These are phyloP conservation scores for Exophiala oligosperma DNA, from an alignment of 2,329 filamentous ascomycete species.

Conservation along the genomic window DNA sequence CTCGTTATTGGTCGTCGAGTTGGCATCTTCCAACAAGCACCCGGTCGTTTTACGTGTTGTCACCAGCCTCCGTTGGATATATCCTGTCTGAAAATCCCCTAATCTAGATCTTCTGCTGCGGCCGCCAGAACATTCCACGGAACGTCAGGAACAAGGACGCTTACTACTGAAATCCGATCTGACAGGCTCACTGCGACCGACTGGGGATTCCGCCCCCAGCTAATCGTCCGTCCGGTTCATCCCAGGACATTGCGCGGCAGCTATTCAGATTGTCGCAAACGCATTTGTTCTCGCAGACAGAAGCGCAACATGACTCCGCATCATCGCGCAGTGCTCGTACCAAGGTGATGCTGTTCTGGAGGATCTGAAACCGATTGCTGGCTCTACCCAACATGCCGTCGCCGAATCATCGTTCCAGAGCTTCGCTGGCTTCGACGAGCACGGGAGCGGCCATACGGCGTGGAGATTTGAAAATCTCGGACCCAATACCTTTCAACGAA, in stretches of 20 bases:
- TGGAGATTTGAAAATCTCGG: conserved; percentile 35
- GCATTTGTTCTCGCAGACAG: neutral
- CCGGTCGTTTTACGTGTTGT: conserved; percentile 7
- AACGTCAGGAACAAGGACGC: neutral
- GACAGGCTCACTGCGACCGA: conserved; percentile 7
- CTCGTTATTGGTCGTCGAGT: conserved; percentile 1
- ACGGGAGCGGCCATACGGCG: conserved; percentile 29
- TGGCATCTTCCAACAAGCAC: neutral
- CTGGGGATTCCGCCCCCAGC: neutral
- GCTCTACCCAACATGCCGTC: conserved; percentile 15
- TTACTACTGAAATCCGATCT: conserved; percentile 5
- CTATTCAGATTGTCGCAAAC: neutral
- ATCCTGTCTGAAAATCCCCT: conserved; percentile 4
- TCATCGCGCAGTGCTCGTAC: neutral
- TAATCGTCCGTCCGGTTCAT: neutral
- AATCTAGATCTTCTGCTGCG: conserved; percentile 2
- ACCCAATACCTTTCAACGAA: conserved; percentile 29
- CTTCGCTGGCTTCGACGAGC: conserved; percentile 8
- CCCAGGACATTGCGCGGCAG: no score
- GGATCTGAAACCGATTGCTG: neutral
- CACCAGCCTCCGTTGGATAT: neutral
- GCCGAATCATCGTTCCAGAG: conserved; percentile 15
- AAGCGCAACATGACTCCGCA: conserved; percentile 13
- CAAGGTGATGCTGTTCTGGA: conserved; percentile 7
- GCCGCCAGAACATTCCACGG: neutral